These are phyloP conservation scores for Hericium coralloides DNA, from an alignment of 768 basidiomycete genomes.

Conservation along the genomic window DNA sequence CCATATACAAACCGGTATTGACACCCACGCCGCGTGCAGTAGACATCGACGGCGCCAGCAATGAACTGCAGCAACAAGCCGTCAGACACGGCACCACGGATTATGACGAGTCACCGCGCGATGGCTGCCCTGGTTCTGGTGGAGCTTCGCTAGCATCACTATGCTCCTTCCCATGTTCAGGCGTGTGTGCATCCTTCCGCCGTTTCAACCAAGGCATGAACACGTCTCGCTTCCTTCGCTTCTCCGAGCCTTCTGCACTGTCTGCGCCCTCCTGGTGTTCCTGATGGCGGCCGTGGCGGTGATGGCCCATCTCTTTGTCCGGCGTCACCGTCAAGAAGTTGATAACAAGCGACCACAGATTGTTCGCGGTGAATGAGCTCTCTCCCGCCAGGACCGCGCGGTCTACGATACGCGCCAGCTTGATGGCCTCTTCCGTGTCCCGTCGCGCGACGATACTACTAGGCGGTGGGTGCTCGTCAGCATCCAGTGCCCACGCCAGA, in stretches of 20 bases:
- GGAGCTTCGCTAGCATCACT: no score
- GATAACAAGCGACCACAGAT: slow-evolving; percentile 59
- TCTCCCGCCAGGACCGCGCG: slow-evolving; percentile 52
- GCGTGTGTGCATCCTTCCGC: not conserved
- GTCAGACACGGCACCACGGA: no score
- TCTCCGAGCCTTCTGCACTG: not conserved
- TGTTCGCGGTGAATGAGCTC: slow-evolving; percentile 52
- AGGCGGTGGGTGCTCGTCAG: slow-evolving; percentile 77
- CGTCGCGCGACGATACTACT: slow-evolving; percentile 86
- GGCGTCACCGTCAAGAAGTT: slow-evolving; percentile 53
- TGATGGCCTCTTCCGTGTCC: slow-evolving; percentile 74
- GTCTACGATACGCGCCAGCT: slow-evolving; percentile 68
- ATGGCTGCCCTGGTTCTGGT: no score
- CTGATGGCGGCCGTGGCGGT: not conserved
- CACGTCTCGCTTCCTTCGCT: not conserved
- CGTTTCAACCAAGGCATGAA: not conserved
- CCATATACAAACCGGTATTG: no score
- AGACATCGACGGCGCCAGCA: no score
- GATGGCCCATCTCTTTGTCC: slow-evolving; percentile 22
- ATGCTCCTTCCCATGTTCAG: not conserved
- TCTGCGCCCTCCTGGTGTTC: not conserved
- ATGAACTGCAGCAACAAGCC: no score
- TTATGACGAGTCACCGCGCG: no score
- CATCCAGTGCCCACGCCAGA: slow-evolving; percentile 83
- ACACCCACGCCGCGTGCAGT: no score